phyloP scores from a whole-genome alignment of 106 monocot species.

The Dendrobium catenatum region DNA sequence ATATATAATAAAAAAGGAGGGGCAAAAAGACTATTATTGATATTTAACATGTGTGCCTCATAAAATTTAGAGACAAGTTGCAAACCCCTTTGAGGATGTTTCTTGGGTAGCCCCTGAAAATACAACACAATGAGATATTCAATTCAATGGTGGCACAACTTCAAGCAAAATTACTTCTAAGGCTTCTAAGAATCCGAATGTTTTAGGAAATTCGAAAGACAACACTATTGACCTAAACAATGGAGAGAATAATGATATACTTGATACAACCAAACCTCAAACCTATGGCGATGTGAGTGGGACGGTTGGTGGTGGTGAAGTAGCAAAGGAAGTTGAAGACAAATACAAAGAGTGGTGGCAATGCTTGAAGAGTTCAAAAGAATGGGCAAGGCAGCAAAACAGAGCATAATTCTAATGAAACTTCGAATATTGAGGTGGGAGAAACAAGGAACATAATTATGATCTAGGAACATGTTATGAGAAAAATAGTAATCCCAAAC shows the following conservation, averaged over 20 bases:
- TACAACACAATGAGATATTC: slow-evolving; percentile 7
- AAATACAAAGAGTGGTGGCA: not conserved
- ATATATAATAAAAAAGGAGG: no score
- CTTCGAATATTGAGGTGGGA: slow-evolving; percentile 8
- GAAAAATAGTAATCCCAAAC: slow-evolving; percentile 8
- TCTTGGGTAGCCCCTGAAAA: slow-evolving; percentile 24
- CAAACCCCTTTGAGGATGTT: slow-evolving; percentile 25
- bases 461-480: not conserved
- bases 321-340: slow-evolving; percentile 8
- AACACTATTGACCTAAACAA: slow-evolving; percentile 9
- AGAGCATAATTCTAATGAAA: slow-evolving; percentile 17
- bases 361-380: slow-evolving; percentile 6
- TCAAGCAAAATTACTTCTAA: slow-evolving; percentile 18
- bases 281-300: slow-evolving; percentile 37
- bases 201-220: slow-evolving; percentile 15
- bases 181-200: slow-evolving; percentile 8
- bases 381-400: slow-evolving; percentile 1
- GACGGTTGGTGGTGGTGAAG: slow-evolving; percentile 15
- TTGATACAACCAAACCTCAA: slow-evolving; percentile 18
- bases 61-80: slow-evolving; percentile 14
- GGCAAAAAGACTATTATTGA: no score
- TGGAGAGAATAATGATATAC: slow-evolving; percentile 19
- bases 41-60: no score
- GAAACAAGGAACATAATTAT: not conserved
- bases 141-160: not conserved